Conservation (phyloP, 1,284 basidiomycete species). For the Melampsora americana region DNA sequence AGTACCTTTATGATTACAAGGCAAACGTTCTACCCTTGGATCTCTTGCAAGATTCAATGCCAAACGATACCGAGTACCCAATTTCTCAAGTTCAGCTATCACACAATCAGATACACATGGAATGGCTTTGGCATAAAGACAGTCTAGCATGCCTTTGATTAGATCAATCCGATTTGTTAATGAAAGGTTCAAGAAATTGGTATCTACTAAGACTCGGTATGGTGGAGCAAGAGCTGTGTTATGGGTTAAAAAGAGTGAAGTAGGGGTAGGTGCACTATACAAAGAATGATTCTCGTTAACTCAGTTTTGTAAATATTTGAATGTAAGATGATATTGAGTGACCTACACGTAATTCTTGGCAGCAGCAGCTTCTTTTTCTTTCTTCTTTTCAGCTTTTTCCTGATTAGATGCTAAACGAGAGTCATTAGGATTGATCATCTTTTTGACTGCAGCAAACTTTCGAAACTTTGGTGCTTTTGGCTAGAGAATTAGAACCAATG, state of each 20-base stretch:
- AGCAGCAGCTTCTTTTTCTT: conserved; percentile 45
- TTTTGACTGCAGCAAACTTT: conserved; percentile 92
- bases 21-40: conserved; percentile 88
- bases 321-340: conserved; percentile 16
- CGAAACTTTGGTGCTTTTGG: conserved; percentile 90
- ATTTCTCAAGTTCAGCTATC: conserved; percentile 93
- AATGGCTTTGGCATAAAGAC: conserved; percentile 97
- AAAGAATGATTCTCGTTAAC: neutral
- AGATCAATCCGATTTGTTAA: conserved; percentile 98
- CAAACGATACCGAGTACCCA: conserved; percentile 91
- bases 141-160: conserved; percentile 98
- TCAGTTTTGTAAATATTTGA: neutral
- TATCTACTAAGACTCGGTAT: conserved; percentile 95
- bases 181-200: conserved; percentile 99
- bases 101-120: conserved; percentile 98
- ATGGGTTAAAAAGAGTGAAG: conserved; percentile 90
- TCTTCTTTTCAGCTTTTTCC: conserved; percentile 56
- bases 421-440: conserved; percentile 91
- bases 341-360: conserved; percentile 57
- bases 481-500: conserved; percentile 56
- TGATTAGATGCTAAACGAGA: conserved; percentile 68
- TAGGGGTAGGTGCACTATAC: conserved; percentile 71
- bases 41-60: conserved; percentile 95
- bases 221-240: conserved; percentile 95
- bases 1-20: conserved; percentile 87